Evolutionary conservation across 2,329 filamentous ascomycete genomes (phyloP).

Genomic region (Sclerotinia nivalis): DNA sequence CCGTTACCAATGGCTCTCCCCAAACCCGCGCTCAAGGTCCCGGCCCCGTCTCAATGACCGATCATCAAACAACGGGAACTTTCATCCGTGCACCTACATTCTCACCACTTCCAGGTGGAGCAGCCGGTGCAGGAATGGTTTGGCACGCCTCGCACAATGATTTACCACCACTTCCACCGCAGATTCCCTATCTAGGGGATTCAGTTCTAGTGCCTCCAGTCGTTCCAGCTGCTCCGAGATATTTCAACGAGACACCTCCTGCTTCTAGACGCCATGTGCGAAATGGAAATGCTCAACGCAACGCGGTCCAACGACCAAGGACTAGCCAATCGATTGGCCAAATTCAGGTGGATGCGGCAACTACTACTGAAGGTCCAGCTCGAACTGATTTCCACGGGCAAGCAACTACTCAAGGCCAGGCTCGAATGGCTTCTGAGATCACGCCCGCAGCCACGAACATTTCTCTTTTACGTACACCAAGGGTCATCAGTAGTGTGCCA

Average conservation of each 20-base stretch:
- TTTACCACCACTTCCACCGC: constrained; percentile 1
- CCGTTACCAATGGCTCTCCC: not conserved
- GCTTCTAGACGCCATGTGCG: not conserved
- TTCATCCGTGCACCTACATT: not conserved
- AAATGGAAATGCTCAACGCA: not conserved
- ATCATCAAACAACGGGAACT: not conserved
- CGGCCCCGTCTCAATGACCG: not conserved
- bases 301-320: not conserved
- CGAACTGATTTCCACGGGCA: not conserved
- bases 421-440: not conserved
- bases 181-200: not conserved
- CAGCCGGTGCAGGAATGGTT: not conserved
- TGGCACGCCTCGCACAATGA: not conserved
- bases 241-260: not conserved
- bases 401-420: not conserved
- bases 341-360: not conserved
- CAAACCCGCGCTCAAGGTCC: not conserved
- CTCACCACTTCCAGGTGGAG: not conserved
- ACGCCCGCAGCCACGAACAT: not conserved
- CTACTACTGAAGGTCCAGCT: not conserved
- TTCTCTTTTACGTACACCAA: not conserved
- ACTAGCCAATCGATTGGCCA: not conserved
- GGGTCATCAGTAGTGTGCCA: constrained; percentile 14
- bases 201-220: not conserved
- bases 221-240: not conserved